Evolutionary conservation across 2,329 filamentous ascomycete species (phyloP), one percentile per base, ranked within the genome.

Genomic region (Pseudogymnoascus sp.): DNA sequence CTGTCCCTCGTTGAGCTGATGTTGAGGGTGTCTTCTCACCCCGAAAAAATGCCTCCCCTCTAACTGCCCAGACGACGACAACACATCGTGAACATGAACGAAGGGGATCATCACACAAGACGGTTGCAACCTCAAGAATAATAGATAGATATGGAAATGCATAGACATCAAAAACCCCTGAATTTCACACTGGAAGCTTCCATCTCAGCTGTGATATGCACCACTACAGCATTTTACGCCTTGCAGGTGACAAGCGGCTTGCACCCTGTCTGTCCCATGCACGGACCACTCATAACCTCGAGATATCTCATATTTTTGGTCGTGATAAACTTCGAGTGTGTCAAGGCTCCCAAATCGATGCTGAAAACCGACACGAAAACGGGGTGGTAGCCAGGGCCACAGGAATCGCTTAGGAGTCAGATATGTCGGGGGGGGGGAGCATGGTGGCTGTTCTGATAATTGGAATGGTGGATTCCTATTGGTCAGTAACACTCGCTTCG

Each of bases 371-470:
- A 8, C 50, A 56, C n/a, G 50, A 56, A 56, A 56, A 56, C 10
- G 50, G 50, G 50, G 50, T 53, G 50, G 50, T 56, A 56, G 6
- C 28, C 8, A 21, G n/a, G 25, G 28, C 50, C n/a, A 28, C 25
- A 56, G 50, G 50, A 56, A 10, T 56, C 50, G 50, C 50, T 56
- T 56, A 56, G 50, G 50, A 56, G 50, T 56, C 50, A 56, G 50
- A 56, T 56, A 53, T 16, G 47, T 31, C 47, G 8, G 23, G 47
- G 50, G 14, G n/a, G 47, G n/a, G 50, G 5, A 5, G 50, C n/a
- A 31, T 33, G 8, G 23, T 53, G 44, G 47, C n/a, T 56, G 47
- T 10, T 56, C 25, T 31, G 47, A 56, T 56, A 56, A 31, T 56
- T 56, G 47, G 47, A 47, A 56, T 33, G 47, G 3, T 7, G 47